Percentiles rank a stretch among this genome's conserved stretches.
These are phyloP conservation scores for Wickerhamomyces bovis DNA, from an alignment of 805 yeast genomes.

Conservation along the genomic window DNA sequence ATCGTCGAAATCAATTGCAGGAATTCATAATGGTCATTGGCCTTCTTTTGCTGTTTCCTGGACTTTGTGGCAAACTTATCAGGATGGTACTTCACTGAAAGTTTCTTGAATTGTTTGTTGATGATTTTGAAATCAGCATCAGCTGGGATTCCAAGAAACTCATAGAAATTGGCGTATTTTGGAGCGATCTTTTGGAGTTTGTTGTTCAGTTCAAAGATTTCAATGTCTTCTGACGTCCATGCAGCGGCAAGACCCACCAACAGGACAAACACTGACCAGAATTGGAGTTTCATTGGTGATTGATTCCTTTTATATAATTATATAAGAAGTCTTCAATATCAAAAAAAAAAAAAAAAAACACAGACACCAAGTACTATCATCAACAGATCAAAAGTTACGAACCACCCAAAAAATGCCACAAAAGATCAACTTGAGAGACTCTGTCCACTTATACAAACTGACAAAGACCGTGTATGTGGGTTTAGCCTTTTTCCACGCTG, in stretches of 20 bases:
- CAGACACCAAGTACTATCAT: neutral
- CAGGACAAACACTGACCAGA: slow-evolving; percentile 12
- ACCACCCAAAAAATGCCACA: slow-evolving; percentile 23
- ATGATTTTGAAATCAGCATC: slow-evolving; percentile 44
- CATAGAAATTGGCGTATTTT: slow-evolving; percentile 25
- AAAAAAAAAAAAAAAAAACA: slow-evolving; percentile 21
- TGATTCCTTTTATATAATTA: too few species aligned
- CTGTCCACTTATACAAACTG: slow-evolving; percentile 4
- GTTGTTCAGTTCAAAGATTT: slow-evolving; percentile 68
- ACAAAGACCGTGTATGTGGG: slow-evolving; percentile 7
- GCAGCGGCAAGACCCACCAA: slow-evolving; percentile 26
- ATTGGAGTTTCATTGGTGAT: slow-evolving; percentile 11
- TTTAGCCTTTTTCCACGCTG: slow-evolving; percentile 17
- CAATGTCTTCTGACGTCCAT: slow-evolving; percentile 69
- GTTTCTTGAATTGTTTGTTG: slow-evolving; percentile 59
- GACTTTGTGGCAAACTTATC: slow-evolving; percentile 47
- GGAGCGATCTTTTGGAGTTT: slow-evolving; percentile 36
- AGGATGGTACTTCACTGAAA: slow-evolving; percentile 76
- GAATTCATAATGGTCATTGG: slow-evolving; percentile 61
- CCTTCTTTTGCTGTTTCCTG: slow-evolving; percentile 28
- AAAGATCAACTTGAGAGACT: slow-evolving; percentile 14
- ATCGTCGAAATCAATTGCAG: slow-evolving; percentile 73
- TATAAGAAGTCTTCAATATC: too few species aligned
- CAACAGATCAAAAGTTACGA: neutral
- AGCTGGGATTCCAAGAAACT: slow-evolving; percentile 20